Evolutionary conservation across 108 stramenopile species (phyloP).

Genomic region (Fragilaria radians): DNA sequence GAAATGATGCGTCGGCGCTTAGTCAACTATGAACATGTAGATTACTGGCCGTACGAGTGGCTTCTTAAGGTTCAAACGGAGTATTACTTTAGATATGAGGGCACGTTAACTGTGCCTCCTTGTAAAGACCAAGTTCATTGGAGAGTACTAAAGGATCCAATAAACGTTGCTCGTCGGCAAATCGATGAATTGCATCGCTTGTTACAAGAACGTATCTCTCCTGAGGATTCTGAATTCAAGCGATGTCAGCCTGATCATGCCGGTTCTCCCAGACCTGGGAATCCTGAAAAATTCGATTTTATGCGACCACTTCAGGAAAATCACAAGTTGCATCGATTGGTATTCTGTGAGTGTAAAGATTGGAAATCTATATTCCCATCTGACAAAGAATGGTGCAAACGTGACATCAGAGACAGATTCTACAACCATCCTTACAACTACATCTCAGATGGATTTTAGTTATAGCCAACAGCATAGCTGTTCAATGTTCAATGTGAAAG

Average conservation of each 20-base stretch:
- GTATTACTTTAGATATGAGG: slow-evolving; percentile 3
- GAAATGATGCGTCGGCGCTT: slow-evolving; percentile 14
- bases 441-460: slow-evolving; percentile 3
- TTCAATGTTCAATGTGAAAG: no score
- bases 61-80: slow-evolving; percentile 20
- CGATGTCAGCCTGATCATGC: slow-evolving; percentile 24
- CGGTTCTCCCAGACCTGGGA: slow-evolving; percentile 11
- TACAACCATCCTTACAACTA: slow-evolving; percentile 21
- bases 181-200: slow-evolving; percentile 23
- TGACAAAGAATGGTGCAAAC: slow-evolving; percentile 26
- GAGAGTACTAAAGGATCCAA: slow-evolving; percentile 33
- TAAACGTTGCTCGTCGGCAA: slow-evolving; percentile 25
- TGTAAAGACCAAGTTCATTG: slow-evolving; percentile 31
- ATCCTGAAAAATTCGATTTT: neutral
- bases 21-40: slow-evolving; percentile 14
- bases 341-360: slow-evolving; percentile 38
- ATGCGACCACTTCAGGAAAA: slow-evolving; percentile 30
- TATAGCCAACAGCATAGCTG: no score
- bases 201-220: slow-evolving; percentile 30
- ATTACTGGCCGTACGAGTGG: slow-evolving; percentile 2
- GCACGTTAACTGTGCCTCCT: slow-evolving; percentile 31
- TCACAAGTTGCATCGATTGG: slow-evolving; percentile 14
- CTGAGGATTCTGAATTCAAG: slow-evolving; percentile 11
- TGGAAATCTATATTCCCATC: slow-evolving; percentile 28
- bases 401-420: slow-evolving; percentile 12